Evolutionary conservation across 176 grass and related monocot genomes (phyloP), one percentile per base, ranked within the genome.

Genomic region (Canna indica): DNA sequence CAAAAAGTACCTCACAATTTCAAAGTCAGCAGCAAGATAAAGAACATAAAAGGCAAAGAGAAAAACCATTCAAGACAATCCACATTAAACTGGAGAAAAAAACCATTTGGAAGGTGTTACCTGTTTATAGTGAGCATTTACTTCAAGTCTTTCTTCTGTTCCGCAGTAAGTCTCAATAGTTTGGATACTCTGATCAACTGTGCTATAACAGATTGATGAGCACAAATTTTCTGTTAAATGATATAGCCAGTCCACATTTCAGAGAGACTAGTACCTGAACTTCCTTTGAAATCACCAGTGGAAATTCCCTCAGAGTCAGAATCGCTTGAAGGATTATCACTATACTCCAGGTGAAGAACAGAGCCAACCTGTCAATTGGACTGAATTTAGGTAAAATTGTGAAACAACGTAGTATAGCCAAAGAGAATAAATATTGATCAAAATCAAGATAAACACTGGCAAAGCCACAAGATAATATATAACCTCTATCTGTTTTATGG

Each of bases 401-500:
- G 59, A 33, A 38, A 20, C 34, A 25, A 62, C 8, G 20, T n/a
- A 54, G 22, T n/a, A 46, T 5, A 54, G 22, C 6, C 17, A n/a
- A 7, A 20, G 5, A 54, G 20, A n/a, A 5, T 54, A 77, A 56
- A 46, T 63, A 45, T n/a, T n/a, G 53, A 73, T 73, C n/a, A 47
- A 30, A 82, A 71, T 68, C 54, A 78, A 14, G 14, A 24, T 62
- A 62, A n/a, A 32, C 26, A 13, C 9, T 16, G 13, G 27, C 1
- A 16, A 33, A 31, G 12, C 18, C 5, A 61, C 25, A 76, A 25
- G 36, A 28, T 73, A 42, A 65, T 60, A 73, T 45, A 67, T 68
- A 73, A 96, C 93, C 93, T 89, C 83, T 39, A 96, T 87, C 75
- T 96, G 83, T 72, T 84, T 87, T 67, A 96, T 86, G 41, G 93